Conservation (phyloP, 1,284 basidiomycete genomes). For the Papiliotrema fonsecae region DNA sequence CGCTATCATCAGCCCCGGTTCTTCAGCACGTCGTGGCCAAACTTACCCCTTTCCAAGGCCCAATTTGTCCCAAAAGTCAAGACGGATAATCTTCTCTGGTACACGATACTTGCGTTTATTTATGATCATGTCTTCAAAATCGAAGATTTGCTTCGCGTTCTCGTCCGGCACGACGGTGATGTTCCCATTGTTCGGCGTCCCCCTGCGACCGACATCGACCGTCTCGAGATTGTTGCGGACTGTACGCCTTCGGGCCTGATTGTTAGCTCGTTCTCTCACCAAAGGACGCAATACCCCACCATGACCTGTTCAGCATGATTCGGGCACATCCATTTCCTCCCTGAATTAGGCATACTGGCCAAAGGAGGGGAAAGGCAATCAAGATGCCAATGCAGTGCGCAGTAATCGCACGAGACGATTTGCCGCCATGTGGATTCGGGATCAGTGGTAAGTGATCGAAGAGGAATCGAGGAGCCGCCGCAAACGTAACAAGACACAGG, state of each 20-base stretch:
- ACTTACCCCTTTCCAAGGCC: conserved; percentile 36
- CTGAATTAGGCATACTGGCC: conserved; percentile 74
- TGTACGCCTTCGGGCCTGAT: conserved; percentile 68
- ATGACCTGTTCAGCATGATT: conserved; percentile 81
- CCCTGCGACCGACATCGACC: conserved; percentile 65
- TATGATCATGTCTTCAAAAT: conserved; percentile 50
- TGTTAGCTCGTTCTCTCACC: not conserved
- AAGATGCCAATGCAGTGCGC: conserved; percentile 90
- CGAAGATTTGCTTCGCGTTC: conserved; percentile 34
- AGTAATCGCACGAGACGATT: conserved; percentile 94
- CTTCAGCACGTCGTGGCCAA: not conserved
- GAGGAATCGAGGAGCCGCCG: conserved; percentile 63
- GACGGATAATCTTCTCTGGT: conserved; percentile 84
- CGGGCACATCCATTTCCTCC: conserved; percentile 98
- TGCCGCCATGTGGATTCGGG: conserved; percentile 46
- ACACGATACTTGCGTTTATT: conserved; percentile 76
- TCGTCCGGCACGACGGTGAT: conserved; percentile 74
- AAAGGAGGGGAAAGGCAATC: conserved; percentile 93
- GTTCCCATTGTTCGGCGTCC: conserved; percentile 82
- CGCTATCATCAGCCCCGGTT: not conserved
- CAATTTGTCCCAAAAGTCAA: conserved; percentile 93
- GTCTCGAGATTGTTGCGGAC: conserved; percentile 63
- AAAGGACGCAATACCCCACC: conserved; percentile 16
- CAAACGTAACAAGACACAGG: conserved; percentile 86
- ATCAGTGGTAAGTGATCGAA: conserved; percentile 30